Evolutionary conservation across 176 grass and related monocot genomes (phyloP).

Genomic region (Carex cristatella): DNA sequence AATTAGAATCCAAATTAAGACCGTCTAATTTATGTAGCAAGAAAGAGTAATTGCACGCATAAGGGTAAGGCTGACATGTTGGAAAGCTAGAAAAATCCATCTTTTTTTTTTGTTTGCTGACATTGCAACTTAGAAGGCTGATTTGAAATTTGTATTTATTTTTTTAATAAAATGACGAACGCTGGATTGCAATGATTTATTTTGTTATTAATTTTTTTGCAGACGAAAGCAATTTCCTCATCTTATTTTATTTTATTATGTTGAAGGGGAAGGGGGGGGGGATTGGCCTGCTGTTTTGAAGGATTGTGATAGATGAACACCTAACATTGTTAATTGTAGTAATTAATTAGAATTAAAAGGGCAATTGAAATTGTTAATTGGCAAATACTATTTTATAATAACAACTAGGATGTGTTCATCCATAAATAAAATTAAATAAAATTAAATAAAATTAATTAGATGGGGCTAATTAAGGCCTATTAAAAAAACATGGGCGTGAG

Average conservation of each 20-base stretch:
- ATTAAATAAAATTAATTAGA: not conserved
- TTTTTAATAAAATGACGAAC: not conserved
- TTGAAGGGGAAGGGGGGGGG: not conserved
- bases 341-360: conserved; percentile 12
- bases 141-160: not conserved
- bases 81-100: not conserved
- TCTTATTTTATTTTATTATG: not conserved
- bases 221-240: not conserved
- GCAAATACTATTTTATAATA: not conserved
- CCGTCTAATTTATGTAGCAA: not conserved
- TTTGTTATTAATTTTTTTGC: not conserved
- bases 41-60: not conserved
- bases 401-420: not conserved
- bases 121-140: not conserved
- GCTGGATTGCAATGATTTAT: not conserved
- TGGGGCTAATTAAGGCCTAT: not conserved
- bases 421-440: not conserved
- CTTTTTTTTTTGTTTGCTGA: not conserved
- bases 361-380: conserved; percentile 1
- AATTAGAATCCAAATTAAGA: not conserved
- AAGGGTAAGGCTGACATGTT: not conserved
- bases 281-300: not conserved
- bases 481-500: not conserved
- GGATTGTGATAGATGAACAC: not conserved
- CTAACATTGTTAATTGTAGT: not conserved